Evolutionary conservation across 805 yeast genomes (phyloP).

Genomic region (Middelhovenomyces tepae): DNA sequence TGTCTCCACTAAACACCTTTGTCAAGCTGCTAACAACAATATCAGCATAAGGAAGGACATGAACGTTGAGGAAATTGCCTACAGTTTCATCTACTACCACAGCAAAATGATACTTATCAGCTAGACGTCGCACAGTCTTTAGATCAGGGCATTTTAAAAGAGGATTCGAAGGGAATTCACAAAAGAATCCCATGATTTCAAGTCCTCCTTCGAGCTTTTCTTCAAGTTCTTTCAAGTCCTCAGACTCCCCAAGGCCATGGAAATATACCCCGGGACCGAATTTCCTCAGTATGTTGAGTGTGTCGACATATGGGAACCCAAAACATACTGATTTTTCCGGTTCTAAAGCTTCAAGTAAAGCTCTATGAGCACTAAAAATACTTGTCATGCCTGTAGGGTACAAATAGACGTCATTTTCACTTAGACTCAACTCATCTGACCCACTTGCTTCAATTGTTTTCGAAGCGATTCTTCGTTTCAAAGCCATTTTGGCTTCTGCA

Average conservation of each 20-base stretch:
- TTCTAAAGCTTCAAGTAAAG: constrained; percentile 18
- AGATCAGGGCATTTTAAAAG: constrained; percentile 77
- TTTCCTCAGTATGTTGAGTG: constrained; percentile 72
- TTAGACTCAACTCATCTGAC: constrained; percentile 24
- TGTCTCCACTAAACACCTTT: constrained; percentile 88
- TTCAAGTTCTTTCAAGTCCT: constrained; percentile 55
- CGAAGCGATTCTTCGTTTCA: constrained; percentile 67
- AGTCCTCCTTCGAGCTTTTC: constrained; percentile 50
- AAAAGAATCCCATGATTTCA: constrained; percentile 65
- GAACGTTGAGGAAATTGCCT: constrained; percentile 80
- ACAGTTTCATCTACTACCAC: constrained; percentile 91
- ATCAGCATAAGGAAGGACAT: constrained; percentile 77
- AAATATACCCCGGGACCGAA: constrained; percentile 90
- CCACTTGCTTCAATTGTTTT: constrained; percentile 39
- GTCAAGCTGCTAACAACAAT: constrained; percentile 80
- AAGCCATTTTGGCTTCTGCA: constrained; percentile 62
- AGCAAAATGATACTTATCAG: constrained; percentile 63
- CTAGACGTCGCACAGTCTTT: constrained; percentile 50
- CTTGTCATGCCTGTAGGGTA: constrained; percentile 93
- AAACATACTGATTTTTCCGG: constrained; percentile 69
- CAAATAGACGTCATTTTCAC: constrained; percentile 62
- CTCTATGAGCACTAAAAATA: constrained; percentile 69
- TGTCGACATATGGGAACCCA: constrained; percentile 95
- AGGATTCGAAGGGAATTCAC: constrained; percentile 97
- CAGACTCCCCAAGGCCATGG: constrained; percentile 75